phyloP scores from a whole-genome alignment of 2,329 filamentous ascomycete species.

The Fusarium coicis region DNA sequence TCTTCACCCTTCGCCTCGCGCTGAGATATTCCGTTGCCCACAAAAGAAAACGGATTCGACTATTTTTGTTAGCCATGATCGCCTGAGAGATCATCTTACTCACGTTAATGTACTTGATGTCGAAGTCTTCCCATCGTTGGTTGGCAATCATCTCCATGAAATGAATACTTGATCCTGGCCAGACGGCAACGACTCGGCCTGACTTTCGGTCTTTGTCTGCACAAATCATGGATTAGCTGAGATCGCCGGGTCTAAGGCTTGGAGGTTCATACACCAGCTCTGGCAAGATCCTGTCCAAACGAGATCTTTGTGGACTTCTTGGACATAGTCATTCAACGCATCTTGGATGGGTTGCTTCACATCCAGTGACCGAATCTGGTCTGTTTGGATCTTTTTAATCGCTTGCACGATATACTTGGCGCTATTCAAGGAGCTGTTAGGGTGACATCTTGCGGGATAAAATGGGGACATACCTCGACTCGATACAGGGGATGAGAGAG shows the following conservation, averaged over 20 bases:
- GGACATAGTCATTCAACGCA: neutral
- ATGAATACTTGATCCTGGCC: neutral
- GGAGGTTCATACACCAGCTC: neutral
- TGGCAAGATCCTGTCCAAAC: neutral
- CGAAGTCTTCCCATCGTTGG: neutral
- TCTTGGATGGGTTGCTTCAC: neutral
- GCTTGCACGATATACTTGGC: neutral
- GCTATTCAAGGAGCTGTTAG: neutral
- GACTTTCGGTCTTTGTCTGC: neutral
- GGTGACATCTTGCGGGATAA: neutral
- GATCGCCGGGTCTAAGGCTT: too few species aligned
- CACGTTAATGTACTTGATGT: neutral
- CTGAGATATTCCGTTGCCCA: neutral
- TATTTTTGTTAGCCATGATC: fast-evolving
- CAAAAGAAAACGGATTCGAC: neutral
- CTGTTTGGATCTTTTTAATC: neutral
- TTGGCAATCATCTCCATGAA: neutral
- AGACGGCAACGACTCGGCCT: neutral
- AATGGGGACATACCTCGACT: neutral
- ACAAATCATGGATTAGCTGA: too few species aligned
- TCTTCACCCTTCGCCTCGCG: neutral
- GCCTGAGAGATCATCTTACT: fast-evolving
- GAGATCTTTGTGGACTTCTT: neutral
- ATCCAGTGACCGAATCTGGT: neutral
- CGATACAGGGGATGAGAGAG: neutral